Percentiles rank a stretch among this genome's conserved stretches.
phyloP scores from a whole-genome alignment of 768 basidiomycete species.

The Mycena epipterygia region DNA sequence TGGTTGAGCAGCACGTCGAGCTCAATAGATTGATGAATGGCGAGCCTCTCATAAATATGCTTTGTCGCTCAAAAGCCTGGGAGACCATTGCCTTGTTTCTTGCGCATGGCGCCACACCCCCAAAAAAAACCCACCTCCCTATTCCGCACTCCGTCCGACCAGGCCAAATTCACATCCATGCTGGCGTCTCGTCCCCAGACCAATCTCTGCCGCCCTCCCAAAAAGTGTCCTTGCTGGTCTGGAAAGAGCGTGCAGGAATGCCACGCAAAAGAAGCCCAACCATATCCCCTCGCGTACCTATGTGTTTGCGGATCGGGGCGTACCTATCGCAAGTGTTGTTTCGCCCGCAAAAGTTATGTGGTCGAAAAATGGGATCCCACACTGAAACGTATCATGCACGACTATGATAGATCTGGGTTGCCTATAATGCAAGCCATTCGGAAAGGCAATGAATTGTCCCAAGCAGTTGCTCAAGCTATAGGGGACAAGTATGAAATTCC shows the following conservation, averaged over 20 bases:
- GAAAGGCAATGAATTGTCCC: neutral
- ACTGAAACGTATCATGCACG: slow-evolving; percentile 7
- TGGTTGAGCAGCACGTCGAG: slow-evolving; percentile 20
- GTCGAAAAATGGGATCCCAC: slow-evolving; percentile 17
- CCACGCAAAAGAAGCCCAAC: neutral
- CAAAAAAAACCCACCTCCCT: neutral
- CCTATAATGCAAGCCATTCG: neutral
- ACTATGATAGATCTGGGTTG: neutral
- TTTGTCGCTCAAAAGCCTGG: slow-evolving; percentile 12
- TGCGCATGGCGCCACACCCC: slow-evolving; percentile 11
- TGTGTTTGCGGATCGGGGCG: slow-evolving; percentile 16
- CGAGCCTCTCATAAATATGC: slow-evolving; percentile 2
- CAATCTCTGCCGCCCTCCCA: neutral
- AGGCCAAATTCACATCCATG: neutral
- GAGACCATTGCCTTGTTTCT: slow-evolving; percentile 17
- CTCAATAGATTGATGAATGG: slow-evolving; percentile 10
- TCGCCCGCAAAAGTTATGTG: neutral
- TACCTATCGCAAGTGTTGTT: slow-evolving; percentile 12
- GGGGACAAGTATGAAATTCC: neutral
- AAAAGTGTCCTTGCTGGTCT: slow-evolving; percentile 23
- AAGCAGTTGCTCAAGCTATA: neutral
- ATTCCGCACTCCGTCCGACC: neutral
- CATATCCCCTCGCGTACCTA: slow-evolving; percentile 16
- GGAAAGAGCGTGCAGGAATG: slow-evolving; percentile 8
- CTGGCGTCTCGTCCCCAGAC: neutral